Percentiles rank a stretch among this genome's conserved stretches.
These are phyloP conservation scores for Penicillium sp. DNA, from an alignment of 2,329 filamentous ascomycete genomes.

Conservation along the genomic window DNA sequence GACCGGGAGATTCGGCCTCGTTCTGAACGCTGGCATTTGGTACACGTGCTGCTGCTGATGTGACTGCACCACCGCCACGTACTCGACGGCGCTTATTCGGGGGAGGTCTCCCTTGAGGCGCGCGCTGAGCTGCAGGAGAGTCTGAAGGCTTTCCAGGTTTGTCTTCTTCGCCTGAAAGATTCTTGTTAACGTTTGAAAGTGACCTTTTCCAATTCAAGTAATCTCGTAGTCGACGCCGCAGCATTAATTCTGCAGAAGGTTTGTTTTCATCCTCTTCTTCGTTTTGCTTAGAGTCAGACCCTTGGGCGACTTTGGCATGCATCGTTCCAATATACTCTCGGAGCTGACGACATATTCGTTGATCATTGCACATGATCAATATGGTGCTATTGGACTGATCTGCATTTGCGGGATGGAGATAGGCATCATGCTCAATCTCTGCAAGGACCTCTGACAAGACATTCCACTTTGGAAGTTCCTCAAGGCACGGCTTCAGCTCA, in stretches of 20 bases:
- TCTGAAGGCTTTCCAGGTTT: constrained; percentile 23
- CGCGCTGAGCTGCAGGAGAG: constrained; percentile 19
- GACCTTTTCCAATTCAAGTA: constrained; percentile 91
- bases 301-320: constrained; percentile 62
- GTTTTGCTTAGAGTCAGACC: constrained; percentile 48
- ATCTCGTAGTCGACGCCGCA: constrained; percentile 80
- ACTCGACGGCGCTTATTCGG: constrained; percentile 84
- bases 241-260: constrained; percentile 81
- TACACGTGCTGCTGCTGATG: constrained; percentile 61
- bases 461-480: constrained; percentile 93
- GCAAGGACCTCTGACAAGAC: constrained; percentile 86
- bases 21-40: constrained; percentile 74
- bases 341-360: constrained; percentile 81
- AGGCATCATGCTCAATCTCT: constrained; percentile 88
- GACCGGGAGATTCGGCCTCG: constrained; percentile 73
- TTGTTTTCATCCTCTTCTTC: constrained; percentile 58
- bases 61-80: constrained; percentile 71
- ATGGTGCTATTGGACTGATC: constrained; percentile 91
- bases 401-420: constrained; percentile 73
- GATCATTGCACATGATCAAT: constrained; percentile 92
- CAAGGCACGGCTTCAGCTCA: constrained; percentile 75
- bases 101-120: constrained; percentile 64
- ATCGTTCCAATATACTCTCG: constrained; percentile 90
- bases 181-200: constrained; percentile 76
- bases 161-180: constrained; percentile 33